Evolutionary conservation across 495 filamentous ascomycete genomes (phyloP), one percentile per base, ranked within the genome.

Genomic region (Xylaria intraflava): DNA sequence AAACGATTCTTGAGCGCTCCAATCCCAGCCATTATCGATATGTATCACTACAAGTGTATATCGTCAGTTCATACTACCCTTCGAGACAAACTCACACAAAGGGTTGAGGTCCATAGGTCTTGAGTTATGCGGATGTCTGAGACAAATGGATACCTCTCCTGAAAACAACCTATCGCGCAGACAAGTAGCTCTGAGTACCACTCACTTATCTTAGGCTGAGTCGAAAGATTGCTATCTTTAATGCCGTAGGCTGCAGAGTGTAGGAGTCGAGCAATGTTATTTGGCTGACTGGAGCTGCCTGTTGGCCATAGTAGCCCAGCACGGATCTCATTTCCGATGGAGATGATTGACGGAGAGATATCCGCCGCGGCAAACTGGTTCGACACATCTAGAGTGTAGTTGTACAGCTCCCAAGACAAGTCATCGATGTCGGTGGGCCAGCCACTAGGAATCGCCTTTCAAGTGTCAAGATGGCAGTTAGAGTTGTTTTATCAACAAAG

Each of bases 271-370:
- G 81, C 83, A 51, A 87, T 78, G 64, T 85, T 86, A 47, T 59
- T 51, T 2, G 47, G 49, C 39, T 64, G 54, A 9, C 41, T 56
- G 50, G 76, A 83, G 54, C 71, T 77, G 9, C 84, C 84, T 0
- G 82, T 75, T 0, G 85, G 85, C 77, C 80, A 83, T 47, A 87
- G 73, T 6, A 88, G 65, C 0, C 85, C 84, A 5, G 66, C 62
- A 1, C 78, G 74, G 56, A 88, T 88, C 53, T 87, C 85, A 60
- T 87, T 88, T 39, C 84, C 84, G 57, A 88, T 82, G 3, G 83
- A 85, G 29, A 88, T 71, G 19, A 88, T 80, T 7, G 70, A 71
- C 10, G 84, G 75, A n/a, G 75, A 65, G 29, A 86, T 69, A 11
- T 71, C 70, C 24, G 74, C 75, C 7, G 65, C 63, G 0, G 77